Evolutionary conservation across 78 protist genomes (phyloP), one percentile per base, ranked within the genome.

Genomic region (Dictyostelium brefeldianum): DNA sequence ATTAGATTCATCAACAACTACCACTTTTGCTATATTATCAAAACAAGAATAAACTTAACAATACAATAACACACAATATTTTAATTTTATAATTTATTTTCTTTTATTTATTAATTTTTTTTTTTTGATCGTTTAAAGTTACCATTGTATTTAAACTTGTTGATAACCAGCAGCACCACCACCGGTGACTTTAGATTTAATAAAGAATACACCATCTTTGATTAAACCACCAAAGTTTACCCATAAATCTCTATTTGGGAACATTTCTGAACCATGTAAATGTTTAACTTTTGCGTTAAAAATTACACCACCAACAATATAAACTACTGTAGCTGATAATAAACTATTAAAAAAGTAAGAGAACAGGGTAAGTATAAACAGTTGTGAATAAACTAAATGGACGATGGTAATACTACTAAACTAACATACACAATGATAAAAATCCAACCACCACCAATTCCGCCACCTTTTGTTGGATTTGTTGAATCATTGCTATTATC

Each of bases 401-500:
- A n/a, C n/a, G n/a, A 18, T 31, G n/a, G n/a, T n/a, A n/a, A n/a
- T n/a, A n/a, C 29, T 56, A 70, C 78, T 74, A n/a, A n/a, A n/a
- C n/a, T n/a, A n/a, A n/a, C n/a, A n/a, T 84, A 84, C 92, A 87
- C 51, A 15, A 87, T 87, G 25, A 77, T 64, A 36, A 87, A 87
- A 31, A 87, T 65, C 93, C 93, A 87, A 50, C 93, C 93, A 65
- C 93, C 93, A 77, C 92, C 78, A 20, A 87, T 70, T 53, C 65
- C 57, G n/a, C 74, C 78, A 27, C 69, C 69, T 51, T 84, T 84
- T 36, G 5, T 31, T 54, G 36, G 22, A 29, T 81, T 53, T 10
- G 14, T 59, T 3, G n/a, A n/a, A n/a, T n/a, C n/a, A n/a, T n/a
- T n/a, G n/a, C n/a, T n/a, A n/a, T n/a, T n/a, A n/a, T n/a, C n/a